Percentiles rank a stretch among this genome's conserved stretches.
phyloP scores from a whole-genome alignment of 2,329 filamentous ascomycete genomes.

The Botrytis tulipae region DNA sequence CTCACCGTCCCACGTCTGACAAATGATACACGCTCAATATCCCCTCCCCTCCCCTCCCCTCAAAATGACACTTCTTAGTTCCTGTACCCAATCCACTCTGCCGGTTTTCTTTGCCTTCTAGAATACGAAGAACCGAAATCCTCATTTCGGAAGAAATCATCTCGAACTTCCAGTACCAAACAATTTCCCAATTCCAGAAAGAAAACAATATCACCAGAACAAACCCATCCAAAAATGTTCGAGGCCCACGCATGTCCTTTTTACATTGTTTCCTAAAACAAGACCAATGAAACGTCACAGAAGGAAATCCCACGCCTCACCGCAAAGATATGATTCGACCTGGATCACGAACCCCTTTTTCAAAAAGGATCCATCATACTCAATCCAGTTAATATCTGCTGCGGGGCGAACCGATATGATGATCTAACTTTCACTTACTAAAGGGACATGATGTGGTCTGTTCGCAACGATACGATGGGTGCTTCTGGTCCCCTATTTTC shows the following conservation, averaged over 20 bases:
- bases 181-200: neutral
- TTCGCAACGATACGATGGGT: conserved; percentile 11
- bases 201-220: neutral
- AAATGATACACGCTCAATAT: neutral
- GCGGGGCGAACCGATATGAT: conserved; percentile 17
- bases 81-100: conserved; percentile 12
- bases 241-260: neutral
- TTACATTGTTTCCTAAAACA: neutral
- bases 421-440: conserved; percentile 2
- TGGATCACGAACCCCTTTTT: conserved; percentile 11
- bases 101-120: conserved; percentile 10
- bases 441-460: conserved; percentile 14
- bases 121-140: conserved; percentile 13
- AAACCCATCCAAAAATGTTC: neutral
- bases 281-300: neutral
- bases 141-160: conserved; percentile 2
- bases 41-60: neutral
- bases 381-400: conserved; percentile 9
- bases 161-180: conserved; percentile 6
- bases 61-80: neutral
- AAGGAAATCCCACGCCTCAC: conserved; percentile 5
- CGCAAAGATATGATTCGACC: conserved; percentile 4
- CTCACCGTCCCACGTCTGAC: conserved; percentile 9
- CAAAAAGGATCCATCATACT: conserved; percentile 7
- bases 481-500: conserved; percentile 10